Evolutionary conservation across 2,329 filamentous ascomycete genomes (phyloP), one percentile per base, ranked within the genome.

Genomic region (Venturia oleaginea): DNA sequence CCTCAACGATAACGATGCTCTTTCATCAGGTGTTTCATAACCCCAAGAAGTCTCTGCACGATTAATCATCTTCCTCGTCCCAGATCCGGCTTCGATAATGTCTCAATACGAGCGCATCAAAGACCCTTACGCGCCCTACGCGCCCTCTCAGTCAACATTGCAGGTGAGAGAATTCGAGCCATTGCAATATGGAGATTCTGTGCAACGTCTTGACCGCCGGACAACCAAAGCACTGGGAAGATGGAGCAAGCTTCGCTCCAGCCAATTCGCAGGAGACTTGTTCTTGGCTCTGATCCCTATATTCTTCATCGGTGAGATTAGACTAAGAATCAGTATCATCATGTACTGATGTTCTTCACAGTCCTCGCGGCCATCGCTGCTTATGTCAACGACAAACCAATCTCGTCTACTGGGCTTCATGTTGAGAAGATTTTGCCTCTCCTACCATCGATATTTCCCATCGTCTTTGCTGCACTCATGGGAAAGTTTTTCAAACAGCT

Each of bases 401-500:
- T 64, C 2, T 71, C 70, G 37, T 60, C 15, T 0, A 70, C 75
- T 30, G 74, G 69, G 0, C n/a, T 48, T 0, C 74, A 74, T 38
- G 70, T 74, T 0, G 67, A 69, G 22, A 63, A 43, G n/a, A 71
- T 70, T 0, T 74, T 72, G 24, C 42, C 69, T 0, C 63, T 75
- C 72, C 19, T 55, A 15, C 74, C 74, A 2, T 75, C 74, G 0
- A 64, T 76, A 11, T 76, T 73, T 40, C 74, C 74, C 0, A 74
- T 76, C 15, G 37, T 75, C 0, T 76, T 76, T 46, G 73, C 74
- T 0, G 74, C 74, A 0, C 72, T 76, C 0, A 67, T 64, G 34
- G 74, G 74, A 1, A 67, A 72, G 11, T 73, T 73, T 22, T 70
- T 75, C 67, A 75, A 75, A 54, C 74, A 73, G 69, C 70, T 75